phyloP scores from a whole-genome alignment of 306 rosid genomes.

The Quercus parvula region DNA sequence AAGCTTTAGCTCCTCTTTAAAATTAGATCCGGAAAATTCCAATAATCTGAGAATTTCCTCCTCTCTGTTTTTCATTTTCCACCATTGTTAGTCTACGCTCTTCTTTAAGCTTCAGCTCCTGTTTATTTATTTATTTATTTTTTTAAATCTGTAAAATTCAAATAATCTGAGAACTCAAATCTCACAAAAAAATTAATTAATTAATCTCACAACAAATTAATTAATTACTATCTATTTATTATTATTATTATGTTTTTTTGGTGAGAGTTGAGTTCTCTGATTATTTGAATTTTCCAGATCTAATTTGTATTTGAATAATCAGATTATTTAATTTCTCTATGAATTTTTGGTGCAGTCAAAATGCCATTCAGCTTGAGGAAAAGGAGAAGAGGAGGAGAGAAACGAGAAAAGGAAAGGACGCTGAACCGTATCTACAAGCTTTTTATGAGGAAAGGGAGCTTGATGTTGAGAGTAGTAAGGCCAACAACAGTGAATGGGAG shows the following conservation, averaged over 20 bases:
- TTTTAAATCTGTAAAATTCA: too few relatives aligned
- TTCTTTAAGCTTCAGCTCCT: too few relatives aligned
- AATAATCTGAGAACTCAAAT: neutral
- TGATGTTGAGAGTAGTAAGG: conserved; percentile 80
- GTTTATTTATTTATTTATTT: too few relatives aligned
- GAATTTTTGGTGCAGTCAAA: conserved; percentile 59
- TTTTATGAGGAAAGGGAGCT: conserved; percentile 95
- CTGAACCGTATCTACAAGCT: conserved; percentile 71
- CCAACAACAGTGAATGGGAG: conserved; percentile 87
- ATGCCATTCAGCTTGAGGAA: conserved; percentile 81
- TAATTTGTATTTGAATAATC: neutral
- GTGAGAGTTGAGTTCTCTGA: neutral
- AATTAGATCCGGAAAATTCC: too few relatives aligned
- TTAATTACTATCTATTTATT: too few relatives aligned
- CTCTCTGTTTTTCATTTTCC: too few relatives aligned
- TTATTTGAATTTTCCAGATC: conserved; percentile 28
- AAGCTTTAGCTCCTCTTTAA: too few relatives aligned
- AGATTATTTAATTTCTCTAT: neutral
- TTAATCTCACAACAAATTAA: too few relatives aligned
- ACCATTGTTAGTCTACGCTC: too few relatives aligned
- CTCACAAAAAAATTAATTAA: neutral
- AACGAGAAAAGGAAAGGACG: conserved; percentile 62
- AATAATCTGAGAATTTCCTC: too few relatives aligned
- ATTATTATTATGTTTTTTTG: neutral
- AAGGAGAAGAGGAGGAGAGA: conserved; percentile 94